These are phyloP conservation scores for Colletotrichum gigasporum DNA, from an alignment of 2,329 filamentous ascomycete species.

Conservation along the genomic window DNA sequence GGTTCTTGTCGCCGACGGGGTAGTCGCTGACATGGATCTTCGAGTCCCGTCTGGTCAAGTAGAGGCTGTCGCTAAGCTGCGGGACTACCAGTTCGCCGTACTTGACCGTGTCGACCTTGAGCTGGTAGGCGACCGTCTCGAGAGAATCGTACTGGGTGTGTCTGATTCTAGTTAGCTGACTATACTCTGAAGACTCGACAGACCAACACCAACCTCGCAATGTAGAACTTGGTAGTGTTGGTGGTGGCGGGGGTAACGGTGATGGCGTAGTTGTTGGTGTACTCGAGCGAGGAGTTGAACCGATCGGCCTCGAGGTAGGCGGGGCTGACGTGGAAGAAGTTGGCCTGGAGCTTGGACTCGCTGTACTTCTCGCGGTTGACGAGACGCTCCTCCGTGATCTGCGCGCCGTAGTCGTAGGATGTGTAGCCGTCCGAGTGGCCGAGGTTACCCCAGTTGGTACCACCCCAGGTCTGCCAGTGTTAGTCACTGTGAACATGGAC, in stretches of 20 bases:
- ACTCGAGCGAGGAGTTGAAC: slow-evolving; percentile 36
- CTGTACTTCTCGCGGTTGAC: slow-evolving; percentile 77
- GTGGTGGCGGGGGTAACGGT: slow-evolving; percentile 68
- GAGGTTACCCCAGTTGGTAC: slow-evolving; percentile 82
- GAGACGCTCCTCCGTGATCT: slow-evolving; percentile 72
- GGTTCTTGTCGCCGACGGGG: slow-evolving; percentile 61
- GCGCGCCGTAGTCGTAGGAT: slow-evolving; percentile 56
- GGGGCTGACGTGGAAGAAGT: slow-evolving; percentile 75
- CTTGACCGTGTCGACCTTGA: slow-evolving; percentile 64
- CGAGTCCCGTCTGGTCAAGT: slow-evolving; percentile 67
- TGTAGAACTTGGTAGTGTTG: slow-evolving; percentile 65
- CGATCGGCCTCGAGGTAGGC: slow-evolving; percentile 69
- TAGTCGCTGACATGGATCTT: slow-evolving; percentile 73
- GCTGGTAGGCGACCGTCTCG: slow-evolving; percentile 65
- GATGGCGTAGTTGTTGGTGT: slow-evolving; percentile 53
- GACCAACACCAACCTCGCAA: slow-evolving; percentile 37
- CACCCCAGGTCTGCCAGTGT: slow-evolving; percentile 65
- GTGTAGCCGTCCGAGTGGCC: slow-evolving; percentile 70
- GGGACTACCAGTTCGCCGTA: slow-evolving; percentile 63
- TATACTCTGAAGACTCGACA: fast-evolving
- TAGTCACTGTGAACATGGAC: not conserved
- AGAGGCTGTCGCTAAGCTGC: slow-evolving; percentile 61
- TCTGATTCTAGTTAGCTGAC: slow-evolving; percentile 39
- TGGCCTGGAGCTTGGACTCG: slow-evolving; percentile 76
- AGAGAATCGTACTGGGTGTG: slow-evolving; percentile 69